These are phyloP conservation scores for Elaeagnus macrophylla DNA, from an alignment of 306 rosid species.

Conservation along the genomic window DNA sequence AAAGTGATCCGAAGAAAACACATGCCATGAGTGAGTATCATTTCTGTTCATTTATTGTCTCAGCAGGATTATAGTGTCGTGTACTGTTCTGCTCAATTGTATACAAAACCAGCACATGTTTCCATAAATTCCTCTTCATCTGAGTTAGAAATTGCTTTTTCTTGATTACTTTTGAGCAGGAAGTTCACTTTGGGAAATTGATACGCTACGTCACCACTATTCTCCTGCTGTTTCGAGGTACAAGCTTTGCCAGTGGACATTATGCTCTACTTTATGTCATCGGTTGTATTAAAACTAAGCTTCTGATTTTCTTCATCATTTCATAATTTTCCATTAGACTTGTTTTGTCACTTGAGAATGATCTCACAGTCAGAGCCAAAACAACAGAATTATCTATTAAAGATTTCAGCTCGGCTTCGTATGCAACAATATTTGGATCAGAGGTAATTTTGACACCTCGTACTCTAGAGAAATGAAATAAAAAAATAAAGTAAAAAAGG, in stretches of 20 bases:
- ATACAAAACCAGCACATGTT: neutral
- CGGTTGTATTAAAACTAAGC: neutral
- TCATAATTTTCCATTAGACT: slow-evolving; percentile 41
- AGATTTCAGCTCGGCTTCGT: slow-evolving; percentile 77
- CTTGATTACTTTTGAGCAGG: slow-evolving; percentile 48
- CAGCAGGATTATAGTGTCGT: neutral
- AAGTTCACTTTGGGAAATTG: slow-evolving; percentile 96
- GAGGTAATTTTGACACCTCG: slow-evolving; percentile 44
- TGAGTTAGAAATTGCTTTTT: slow-evolving; percentile 5
- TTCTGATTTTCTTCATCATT: slow-evolving; percentile 3
- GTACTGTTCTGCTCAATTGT: neutral
- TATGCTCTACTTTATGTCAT: neutral
- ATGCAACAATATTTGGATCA: slow-evolving; percentile 77
- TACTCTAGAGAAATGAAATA: neutral
- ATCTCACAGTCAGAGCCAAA: slow-evolving; percentile 80
- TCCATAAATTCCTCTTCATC: slow-evolving; percentile 1
- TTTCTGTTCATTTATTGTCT: neutral
- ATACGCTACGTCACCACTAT: slow-evolving; percentile 68
- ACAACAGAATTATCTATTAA: slow-evolving; percentile 64
- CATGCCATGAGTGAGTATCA: slow-evolving; percentile 67
- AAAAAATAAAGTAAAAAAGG: neutral
- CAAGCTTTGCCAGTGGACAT: slow-evolving; percentile 16
- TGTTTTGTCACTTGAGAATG: slow-evolving; percentile 75
- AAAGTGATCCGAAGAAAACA: slow-evolving; percentile 67
- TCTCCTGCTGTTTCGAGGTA: slow-evolving; percentile 90